Evolutionary conservation across 2,329 filamentous ascomycete species (phyloP).

Genomic region (Colletotrichum lupini): DNA sequence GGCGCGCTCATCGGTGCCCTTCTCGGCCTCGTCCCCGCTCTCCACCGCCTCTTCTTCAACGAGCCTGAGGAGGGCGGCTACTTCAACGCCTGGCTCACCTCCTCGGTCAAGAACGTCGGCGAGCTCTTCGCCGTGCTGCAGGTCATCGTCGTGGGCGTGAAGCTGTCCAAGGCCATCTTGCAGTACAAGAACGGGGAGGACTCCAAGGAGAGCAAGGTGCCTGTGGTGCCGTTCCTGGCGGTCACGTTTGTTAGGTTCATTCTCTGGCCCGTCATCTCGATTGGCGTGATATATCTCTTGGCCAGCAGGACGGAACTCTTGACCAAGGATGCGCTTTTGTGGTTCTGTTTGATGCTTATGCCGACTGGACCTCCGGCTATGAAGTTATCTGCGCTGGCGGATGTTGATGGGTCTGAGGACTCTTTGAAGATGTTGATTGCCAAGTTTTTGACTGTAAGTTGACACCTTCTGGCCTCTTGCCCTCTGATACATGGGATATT

Average conservation of each 20-base stretch:
- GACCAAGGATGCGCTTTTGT: constrained; percentile 70
- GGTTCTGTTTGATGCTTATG: constrained; percentile 68
- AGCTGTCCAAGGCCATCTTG: constrained; percentile 64
- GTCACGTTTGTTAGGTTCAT: constrained; percentile 68
- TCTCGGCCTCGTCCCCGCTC: constrained; percentile 67
- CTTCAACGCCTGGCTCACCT: constrained; percentile 74
- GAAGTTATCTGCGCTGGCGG: constrained; percentile 58
- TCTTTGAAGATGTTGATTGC: constrained; percentile 55
- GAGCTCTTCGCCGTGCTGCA: constrained; percentile 73
- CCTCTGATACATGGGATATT: too few species aligned
- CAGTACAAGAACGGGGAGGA: constrained; percentile 45
- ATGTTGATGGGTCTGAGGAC: constrained; percentile 52
- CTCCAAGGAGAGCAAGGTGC: constrained; percentile 44
- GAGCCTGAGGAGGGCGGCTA: constrained; percentile 68
- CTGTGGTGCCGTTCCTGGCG: constrained; percentile 58
- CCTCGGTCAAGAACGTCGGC: constrained; percentile 70
- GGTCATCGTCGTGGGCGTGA: constrained; percentile 75
- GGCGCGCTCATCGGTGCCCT: constrained; percentile 69
- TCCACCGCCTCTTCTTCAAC: constrained; percentile 72
- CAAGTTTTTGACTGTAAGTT: constrained; percentile 54
- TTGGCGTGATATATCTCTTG: constrained; percentile 65
- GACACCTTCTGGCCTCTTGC: fast-evolving
- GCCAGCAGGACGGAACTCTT: constrained; percentile 64
- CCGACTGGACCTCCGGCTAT: constrained; percentile 58
- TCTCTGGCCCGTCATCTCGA: constrained; percentile 63